Evolutionary conservation across 306 rosid species (phyloP).

Genomic region (Rosa persica): DNA sequence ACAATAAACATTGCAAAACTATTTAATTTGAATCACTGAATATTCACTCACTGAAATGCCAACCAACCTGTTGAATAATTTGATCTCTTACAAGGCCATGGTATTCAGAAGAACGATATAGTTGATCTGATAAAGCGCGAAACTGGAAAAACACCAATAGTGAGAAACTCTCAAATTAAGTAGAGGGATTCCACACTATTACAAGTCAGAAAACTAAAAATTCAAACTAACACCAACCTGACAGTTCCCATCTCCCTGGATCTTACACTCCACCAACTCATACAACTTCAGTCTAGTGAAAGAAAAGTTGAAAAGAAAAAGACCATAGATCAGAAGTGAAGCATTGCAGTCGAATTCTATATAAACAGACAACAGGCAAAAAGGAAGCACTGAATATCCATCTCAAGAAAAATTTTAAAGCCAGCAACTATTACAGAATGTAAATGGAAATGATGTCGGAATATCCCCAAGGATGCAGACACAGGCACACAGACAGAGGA

Average conservation of each 20-base stretch:
- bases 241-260: conserved; percentile 95
- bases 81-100: conserved; percentile 84
- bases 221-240: conserved; percentile 58
- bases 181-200: background rate
- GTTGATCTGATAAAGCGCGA: conserved; percentile 94
- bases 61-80: conserved; percentile 71
- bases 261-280: conserved; percentile 79
- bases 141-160: conserved; percentile 54
- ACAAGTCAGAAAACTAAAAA: background rate
- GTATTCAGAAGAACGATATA: conserved; percentile 78
- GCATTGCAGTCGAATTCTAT: background rate
- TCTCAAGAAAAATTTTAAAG: too few relatives aligned
- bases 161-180: conserved; percentile 27
- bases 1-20: background rate
- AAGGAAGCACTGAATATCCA: background rate
- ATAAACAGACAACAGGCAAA: background rate
- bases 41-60: conserved; percentile 13
- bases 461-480: background rate
- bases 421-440: background rate
- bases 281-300: conserved; percentile 73
- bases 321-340: background rate
- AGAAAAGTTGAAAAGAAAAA: conserved; percentile 13
- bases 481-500: background rate
- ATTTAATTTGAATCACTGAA: conserved; percentile 17
- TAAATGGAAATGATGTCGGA: background rate